Evolutionary conservation across 257 asterid species (phyloP).

Genomic region (Cruciata laevipes): DNA sequence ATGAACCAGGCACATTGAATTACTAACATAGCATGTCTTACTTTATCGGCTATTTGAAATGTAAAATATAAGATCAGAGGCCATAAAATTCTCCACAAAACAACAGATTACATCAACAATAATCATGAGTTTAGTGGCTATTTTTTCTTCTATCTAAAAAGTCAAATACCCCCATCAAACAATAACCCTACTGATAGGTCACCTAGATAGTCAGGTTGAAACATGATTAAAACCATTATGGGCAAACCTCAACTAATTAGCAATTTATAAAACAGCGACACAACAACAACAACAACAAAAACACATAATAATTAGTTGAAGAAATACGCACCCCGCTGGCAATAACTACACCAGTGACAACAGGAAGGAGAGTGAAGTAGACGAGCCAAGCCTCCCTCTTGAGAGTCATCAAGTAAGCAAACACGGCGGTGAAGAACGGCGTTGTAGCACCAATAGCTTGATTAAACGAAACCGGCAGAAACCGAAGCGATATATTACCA

Average conservation of each 20-base stretch:
- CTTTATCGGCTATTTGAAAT: not conserved
- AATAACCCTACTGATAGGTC: not conserved
- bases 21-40: not conserved
- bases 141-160: not conserved
- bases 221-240: not conserved
- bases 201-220: not conserved
- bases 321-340: slow-evolving; percentile 66
- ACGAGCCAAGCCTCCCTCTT: slow-evolving; percentile 82
- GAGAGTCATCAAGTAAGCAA: slow-evolving; percentile 64
- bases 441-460: slow-evolving; percentile 92
- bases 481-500: slow-evolving; percentile 71
- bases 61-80: not conserved
- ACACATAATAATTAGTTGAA: not conserved
- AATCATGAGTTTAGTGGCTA: not conserved
- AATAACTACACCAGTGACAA: slow-evolving; percentile 70
- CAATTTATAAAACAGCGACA: too few species aligned
- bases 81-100: not conserved
- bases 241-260: not conserved
- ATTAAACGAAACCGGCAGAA: slow-evolving; percentile 79
- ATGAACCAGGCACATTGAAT: not conserved
- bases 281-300: not conserved
- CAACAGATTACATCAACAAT: not conserved
- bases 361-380: slow-evolving; percentile 61
- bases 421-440: slow-evolving; percentile 79
- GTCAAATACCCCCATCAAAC: not conserved